Evolutionary conservation across 192 early-diverging fungal genomes (phyloP).

Genomic region (Pilaira anomala): DNA sequence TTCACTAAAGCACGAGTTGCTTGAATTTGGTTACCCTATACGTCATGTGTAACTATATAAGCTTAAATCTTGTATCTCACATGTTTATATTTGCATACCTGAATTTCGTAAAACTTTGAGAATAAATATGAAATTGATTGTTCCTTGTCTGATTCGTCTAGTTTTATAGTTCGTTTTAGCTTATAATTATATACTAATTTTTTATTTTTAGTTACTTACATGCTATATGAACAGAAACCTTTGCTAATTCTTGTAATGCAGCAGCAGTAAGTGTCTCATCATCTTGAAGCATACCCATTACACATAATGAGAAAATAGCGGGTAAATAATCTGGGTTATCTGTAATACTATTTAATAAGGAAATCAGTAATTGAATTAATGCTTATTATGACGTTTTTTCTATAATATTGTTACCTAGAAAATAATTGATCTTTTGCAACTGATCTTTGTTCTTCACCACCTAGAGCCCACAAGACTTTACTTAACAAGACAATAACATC

Average conservation of each 20-base stretch:
- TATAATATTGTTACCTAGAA: constrained; percentile 48
- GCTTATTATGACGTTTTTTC: not conserved
- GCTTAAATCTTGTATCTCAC: not conserved
- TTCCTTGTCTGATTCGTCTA: constrained; percentile 27
- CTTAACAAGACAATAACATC: constrained; percentile 72
- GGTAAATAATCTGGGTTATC: constrained; percentile 54
- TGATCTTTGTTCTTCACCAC: constrained; percentile 67
- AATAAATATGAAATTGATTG: constrained; percentile 29
- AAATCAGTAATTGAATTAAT: constrained; percentile 5
- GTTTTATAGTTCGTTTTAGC: not conserved
- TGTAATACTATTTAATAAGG: constrained; percentile 43
- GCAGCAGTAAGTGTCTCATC: constrained; percentile 61
- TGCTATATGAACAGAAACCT: constrained; percentile 45
- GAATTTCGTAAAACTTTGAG: constrained; percentile 21
- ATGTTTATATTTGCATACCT: constrained; percentile 10
- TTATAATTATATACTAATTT: not conserved
- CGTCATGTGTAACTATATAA: constrained; percentile 5
- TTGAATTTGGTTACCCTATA: constrained; percentile 18
- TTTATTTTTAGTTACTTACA: constrained; percentile 21
- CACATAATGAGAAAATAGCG: constrained; percentile 65
- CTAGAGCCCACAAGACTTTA: constrained; percentile 89
- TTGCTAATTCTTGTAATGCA: constrained; percentile 63
- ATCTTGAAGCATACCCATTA: constrained; percentile 61
- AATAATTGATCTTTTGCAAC: constrained; percentile 82
- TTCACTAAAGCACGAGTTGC: constrained; percentile 39